Base-by-base conservation (phyloP, 495 filamentous ascomycete species). In the Letharia columbiana region DNA sequence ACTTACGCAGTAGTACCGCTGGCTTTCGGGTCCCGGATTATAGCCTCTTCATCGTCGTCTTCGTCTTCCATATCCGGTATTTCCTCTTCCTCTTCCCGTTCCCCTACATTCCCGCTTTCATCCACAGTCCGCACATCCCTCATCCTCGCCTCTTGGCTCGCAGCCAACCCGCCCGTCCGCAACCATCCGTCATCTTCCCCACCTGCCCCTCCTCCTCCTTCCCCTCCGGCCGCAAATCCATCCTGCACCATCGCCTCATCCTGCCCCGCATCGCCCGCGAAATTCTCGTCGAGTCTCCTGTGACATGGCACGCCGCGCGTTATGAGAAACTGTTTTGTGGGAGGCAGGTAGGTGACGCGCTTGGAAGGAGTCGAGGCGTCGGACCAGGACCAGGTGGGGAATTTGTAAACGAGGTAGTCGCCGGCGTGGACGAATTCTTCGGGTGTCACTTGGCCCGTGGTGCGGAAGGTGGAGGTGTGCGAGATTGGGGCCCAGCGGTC, bases 21-120 rank as follows among this genome's bases (percentile, higher is more conserved):
- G 35, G 66, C 77, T 62, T 85, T 84, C 5, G 82, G 80, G 72
- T 96, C 94, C 5, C 89, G 79, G 68, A 99, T 97, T 73, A 99
- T 98, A 35, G 94, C 94, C 78, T 97, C 93, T 69, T 96, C 91
- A 66, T 98, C 94, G 69, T 98, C 93, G 65, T 92, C 89, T 63
- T 96, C 93, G 71, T 98, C 94, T 71, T 98, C 94, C 90, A 97
- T 97, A 75, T 98, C 94, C 1, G 92, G 92, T 66, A 97, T 96
- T 72, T 97, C 94, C 58, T 92, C 90, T 12, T 88, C 86, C 7
- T 92, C 84, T 28, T 87, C 91, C 17, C 90, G 86, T 67, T 90
- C 88, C 41, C 84, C 81, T 61, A 82, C 73, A 67, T 90, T 90
- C 11, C 90, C 89, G 41, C 83, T 82, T 71, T 94, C 91, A 73